These are phyloP conservation scores for Filobasidium uniguttulatum DNA, from an alignment of 1,284 basidiomycete genomes.

Conservation along the genomic window DNA sequence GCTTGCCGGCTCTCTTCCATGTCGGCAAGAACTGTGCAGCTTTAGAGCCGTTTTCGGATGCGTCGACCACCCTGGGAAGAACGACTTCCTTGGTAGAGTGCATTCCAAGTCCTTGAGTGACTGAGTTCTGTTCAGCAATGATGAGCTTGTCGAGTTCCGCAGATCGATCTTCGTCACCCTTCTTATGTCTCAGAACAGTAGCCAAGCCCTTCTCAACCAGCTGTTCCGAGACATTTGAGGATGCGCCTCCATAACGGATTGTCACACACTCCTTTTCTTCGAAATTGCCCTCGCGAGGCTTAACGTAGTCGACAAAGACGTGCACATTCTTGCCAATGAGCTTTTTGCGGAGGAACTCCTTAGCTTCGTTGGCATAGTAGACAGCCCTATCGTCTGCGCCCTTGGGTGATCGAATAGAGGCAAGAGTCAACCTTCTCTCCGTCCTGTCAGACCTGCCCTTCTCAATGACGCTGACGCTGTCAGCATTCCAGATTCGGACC, in stretches of 20 bases:
- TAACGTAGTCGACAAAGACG: constrained; percentile 72
- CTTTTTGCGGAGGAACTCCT: constrained; percentile 75
- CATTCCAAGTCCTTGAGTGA: constrained; percentile 65
- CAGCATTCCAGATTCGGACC: constrained; percentile 77
- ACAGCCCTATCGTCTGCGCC: constrained; percentile 40
- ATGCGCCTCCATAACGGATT: constrained; percentile 63
- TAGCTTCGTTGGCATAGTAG: constrained; percentile 78
- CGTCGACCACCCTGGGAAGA: constrained; percentile 59
- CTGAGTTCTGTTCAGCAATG: constrained; percentile 81
- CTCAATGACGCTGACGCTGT: constrained; percentile 71
- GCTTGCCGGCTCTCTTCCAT: constrained; percentile 76
- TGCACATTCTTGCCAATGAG: constrained; percentile 80
- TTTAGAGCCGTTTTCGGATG: constrained; percentile 68
- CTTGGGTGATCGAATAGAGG: constrained; percentile 79
- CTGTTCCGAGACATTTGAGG: constrained; percentile 77
- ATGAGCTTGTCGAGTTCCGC: constrained; percentile 89
- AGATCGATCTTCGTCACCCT: constrained; percentile 89
- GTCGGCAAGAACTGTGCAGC: constrained; percentile 74
- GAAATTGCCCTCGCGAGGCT: constrained; percentile 82
- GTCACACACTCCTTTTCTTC: constrained; percentile 87
- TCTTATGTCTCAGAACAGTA: constrained; percentile 75
- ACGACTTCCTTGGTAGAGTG: constrained; percentile 81
- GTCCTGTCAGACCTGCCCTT: constrained; percentile 48
- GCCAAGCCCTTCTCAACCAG: constrained; percentile 86
- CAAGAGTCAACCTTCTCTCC: constrained; percentile 75